phyloP scores from a whole-genome alignment of 164 flowering plant genomes.

The Tetracentron sinense region DNA sequence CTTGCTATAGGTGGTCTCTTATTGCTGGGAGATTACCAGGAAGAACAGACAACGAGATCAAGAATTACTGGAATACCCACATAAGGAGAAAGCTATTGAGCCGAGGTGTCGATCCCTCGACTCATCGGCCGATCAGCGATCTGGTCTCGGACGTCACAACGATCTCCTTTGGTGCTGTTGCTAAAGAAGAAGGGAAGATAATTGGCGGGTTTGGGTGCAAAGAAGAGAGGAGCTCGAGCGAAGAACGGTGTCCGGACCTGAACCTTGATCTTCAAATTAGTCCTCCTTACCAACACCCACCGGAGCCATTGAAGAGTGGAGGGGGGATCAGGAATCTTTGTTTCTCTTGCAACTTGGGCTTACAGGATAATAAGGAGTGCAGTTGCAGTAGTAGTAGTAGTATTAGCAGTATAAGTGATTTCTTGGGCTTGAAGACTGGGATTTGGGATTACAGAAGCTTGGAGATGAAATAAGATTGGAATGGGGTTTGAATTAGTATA shows the following conservation, averaged over 20 bases:
- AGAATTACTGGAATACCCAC: slow-evolving; percentile 90
- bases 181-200: slow-evolving; percentile 28
- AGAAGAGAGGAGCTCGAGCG: slow-evolving; percentile 17
- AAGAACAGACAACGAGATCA: slow-evolving; percentile 84
- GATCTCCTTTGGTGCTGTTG: slow-evolving; percentile 33
- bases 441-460: slow-evolving; percentile 71
- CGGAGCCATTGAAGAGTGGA: slow-evolving; percentile 27
- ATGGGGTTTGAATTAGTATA: background rate
- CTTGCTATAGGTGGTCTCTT: slow-evolving; percentile 31
- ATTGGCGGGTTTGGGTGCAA: slow-evolving; percentile 10
- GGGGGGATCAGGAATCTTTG: slow-evolving; percentile 39
- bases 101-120: slow-evolving; percentile 74
- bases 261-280: slow-evolving; percentile 84
- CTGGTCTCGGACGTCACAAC: slow-evolving; percentile 33
- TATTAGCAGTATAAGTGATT: slow-evolving; percentile 39
- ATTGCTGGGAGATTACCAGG: slow-evolving; percentile 85
- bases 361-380: slow-evolving; percentile 59
- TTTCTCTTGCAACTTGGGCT: slow-evolving; percentile 70
- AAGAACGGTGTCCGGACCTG: slow-evolving; percentile 59
- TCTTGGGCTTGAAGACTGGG: slow-evolving; percentile 54
- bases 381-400: slow-evolving; percentile 40
- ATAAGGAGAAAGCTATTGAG: slow-evolving; percentile 72
- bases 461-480: slow-evolving; percentile 65
- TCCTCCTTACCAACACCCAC: slow-evolving; percentile 47
- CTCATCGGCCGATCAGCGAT: slow-evolving; percentile 64